Evolutionary conservation across 805 yeast species (phyloP).

Genomic region (Saturnispora diversa): DNA sequence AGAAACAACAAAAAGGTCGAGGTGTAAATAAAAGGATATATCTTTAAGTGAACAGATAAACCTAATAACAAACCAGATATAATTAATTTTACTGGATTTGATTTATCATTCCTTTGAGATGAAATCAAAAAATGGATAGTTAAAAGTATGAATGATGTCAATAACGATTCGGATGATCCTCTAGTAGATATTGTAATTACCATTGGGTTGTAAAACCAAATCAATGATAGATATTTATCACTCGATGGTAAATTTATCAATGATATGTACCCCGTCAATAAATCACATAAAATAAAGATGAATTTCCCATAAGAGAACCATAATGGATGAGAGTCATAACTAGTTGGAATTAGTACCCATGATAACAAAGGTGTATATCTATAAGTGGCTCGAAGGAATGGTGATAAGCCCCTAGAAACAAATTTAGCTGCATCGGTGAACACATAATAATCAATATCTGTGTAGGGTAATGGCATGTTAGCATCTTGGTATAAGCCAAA

Average conservation of each 20-base stretch:
- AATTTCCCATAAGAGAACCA: conserved; percentile 70
- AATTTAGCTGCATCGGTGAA: conserved; percentile 86
- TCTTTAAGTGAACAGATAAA: conserved; percentile 76
- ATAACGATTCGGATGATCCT: conserved; percentile 86
- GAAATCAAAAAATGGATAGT: conserved; percentile 41
- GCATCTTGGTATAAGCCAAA: conserved; percentile 87
- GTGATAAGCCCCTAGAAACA: conserved; percentile 52
- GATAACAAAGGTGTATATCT: conserved; percentile 88
- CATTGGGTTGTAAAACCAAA: conserved; percentile 94
- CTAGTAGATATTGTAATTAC: conserved; percentile 87
- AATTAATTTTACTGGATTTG: conserved; percentile 8
- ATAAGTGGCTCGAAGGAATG: conserved; percentile 80
- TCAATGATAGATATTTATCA: conserved; percentile 15
- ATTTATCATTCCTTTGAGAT: conserved; percentile 16
- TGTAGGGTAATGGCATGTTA: conserved; percentile 70
- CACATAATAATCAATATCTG: conserved; percentile 91
- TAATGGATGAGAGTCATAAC: conserved; percentile 10
- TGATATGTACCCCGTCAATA: conserved; percentile 67
- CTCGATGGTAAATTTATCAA: conserved; percentile 20
- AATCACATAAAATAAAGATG: conserved; percentile 68
- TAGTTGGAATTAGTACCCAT: conserved; percentile 71
- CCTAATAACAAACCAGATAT: conserved; percentile 54
- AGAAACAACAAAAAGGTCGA: conserved; percentile 52
- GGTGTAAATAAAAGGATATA: conserved; percentile 83
- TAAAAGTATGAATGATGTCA: conserved; percentile 67